These are phyloP conservation scores for Alternaria longipes DNA, from an alignment of 2,329 filamentous ascomycete genomes.

Conservation along the genomic window DNA sequence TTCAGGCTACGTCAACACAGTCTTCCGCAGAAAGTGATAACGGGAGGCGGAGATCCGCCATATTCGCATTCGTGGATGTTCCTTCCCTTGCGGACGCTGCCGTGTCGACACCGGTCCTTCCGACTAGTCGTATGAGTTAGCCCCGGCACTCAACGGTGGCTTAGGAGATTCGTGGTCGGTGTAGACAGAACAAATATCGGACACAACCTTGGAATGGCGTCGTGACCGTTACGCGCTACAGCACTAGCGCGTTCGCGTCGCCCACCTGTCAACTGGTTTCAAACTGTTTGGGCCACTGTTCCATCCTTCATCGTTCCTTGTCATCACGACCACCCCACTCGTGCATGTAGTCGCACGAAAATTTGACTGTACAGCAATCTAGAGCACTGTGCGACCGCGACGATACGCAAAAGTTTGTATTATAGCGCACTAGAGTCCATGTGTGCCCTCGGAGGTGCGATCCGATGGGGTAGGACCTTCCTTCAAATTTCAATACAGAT, in stretches of 20 bases:
- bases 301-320: constrained; percentile 4
- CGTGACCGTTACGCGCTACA: neutral
- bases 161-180: neutral
- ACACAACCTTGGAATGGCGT: neutral
- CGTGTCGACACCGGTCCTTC: neutral
- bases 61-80: neutral
- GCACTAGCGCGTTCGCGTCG: neutral
- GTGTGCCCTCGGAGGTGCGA: constrained; percentile 4
- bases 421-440: neutral
- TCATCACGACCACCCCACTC: neutral
- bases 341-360: neutral
- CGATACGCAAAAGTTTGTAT: neutral
- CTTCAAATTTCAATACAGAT: neutral
- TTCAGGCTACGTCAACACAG: neutral
- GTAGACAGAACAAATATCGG: neutral
- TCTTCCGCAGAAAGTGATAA: neutral
- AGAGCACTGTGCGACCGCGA: neutral
- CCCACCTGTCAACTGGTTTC: neutral
- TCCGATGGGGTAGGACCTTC: constrained; percentile 2
- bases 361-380: neutral
- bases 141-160: neutral
- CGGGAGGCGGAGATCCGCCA: neutral
- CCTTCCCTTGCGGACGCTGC: neutral
- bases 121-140: neutral
- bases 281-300: neutral